A percentile compares a stretch with the other conserved stretches of the same genome.
Evolutionary conservation across 306 rosid genomes (phyloP).

Genomic region (Pachyrhizus erosus): DNA sequence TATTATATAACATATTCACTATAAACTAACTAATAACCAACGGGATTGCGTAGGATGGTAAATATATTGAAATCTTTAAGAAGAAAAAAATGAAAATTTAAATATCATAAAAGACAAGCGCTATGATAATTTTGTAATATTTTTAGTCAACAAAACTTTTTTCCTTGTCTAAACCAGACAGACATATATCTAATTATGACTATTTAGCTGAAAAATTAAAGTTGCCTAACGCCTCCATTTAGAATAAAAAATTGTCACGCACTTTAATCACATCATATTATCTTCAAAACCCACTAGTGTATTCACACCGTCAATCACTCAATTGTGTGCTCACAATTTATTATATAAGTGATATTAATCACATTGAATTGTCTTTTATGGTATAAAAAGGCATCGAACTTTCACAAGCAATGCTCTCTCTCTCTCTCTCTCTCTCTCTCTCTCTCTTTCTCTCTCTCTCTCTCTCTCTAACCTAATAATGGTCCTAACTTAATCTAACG

Average conservation of each 20-base stretch:
- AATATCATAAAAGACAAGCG: not conserved
- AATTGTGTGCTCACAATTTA: not conserved
- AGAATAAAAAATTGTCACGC: not conserved
- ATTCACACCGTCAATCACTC: not conserved
- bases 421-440: not conserved
- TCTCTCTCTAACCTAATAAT: not conserved
- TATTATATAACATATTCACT: not conserved
- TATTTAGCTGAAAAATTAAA: not conserved
- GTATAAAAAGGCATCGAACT: not conserved
- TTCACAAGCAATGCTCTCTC: not conserved
- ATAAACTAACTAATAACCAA: not conserved
- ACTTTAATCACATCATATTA: not conserved
- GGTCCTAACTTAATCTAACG: conserved; percentile 7
- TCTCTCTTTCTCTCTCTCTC: not conserved
- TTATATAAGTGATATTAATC: not conserved
- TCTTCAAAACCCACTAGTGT: not conserved
- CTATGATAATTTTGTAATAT: not conserved
- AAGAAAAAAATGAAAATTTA: not conserved
- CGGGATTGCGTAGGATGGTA: not conserved
- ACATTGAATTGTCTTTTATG: not conserved
- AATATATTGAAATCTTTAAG: not conserved
- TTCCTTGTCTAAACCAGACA: not conserved
- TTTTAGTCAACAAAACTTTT: not conserved
- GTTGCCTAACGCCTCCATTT: not conserved
- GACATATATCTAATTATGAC: not conserved